phyloP scores from a whole-genome alignment of 2,329 filamentous ascomycete species.

The Pezizomycotina sp. region DNA sequence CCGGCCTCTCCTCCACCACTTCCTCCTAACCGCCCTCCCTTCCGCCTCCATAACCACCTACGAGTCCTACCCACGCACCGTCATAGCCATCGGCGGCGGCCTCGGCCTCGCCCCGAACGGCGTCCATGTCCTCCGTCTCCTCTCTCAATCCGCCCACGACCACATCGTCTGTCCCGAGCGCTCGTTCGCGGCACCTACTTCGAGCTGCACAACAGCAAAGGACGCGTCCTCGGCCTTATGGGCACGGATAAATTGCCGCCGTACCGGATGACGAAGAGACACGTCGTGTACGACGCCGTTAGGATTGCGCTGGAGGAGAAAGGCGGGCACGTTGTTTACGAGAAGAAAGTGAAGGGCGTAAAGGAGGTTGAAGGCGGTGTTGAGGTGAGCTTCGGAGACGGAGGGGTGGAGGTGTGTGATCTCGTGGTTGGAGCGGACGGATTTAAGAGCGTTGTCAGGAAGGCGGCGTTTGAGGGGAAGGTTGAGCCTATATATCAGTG shows the following conservation, averaged over 20 bases:
- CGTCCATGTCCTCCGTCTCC: slow-evolving; percentile 11
- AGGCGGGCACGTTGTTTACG: slow-evolving; percentile 13
- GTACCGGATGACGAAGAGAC: slow-evolving; percentile 15
- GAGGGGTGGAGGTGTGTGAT: slow-evolving; percentile 9
- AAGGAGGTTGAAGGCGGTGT: slow-evolving; percentile 7
- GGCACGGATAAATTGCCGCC: too few species aligned
- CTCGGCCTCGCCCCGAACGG: slow-evolving; percentile 17
- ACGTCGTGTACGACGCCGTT: slow-evolving; percentile 15
- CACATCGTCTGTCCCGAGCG: slow-evolving; percentile 10
- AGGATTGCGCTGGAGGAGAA: slow-evolving; percentile 10
- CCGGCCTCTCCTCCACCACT: slow-evolving; percentile 17
- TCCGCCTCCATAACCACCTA: slow-evolving; percentile 11
- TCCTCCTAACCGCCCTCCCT: slow-evolving; percentile 9
- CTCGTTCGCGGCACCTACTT: slow-evolving; percentile 14
- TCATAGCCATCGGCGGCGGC: slow-evolving; percentile 11
- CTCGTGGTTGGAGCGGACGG: slow-evolving; percentile 17
- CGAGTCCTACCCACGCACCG: slow-evolving; percentile 10
- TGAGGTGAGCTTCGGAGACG: slow-evolving; percentile 11
- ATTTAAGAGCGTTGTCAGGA: slow-evolving; percentile 14
- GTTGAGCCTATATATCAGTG: slow-evolving; percentile 10
- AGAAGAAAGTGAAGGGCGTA: slow-evolving; percentile 8
- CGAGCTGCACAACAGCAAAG: slow-evolving; percentile 12
- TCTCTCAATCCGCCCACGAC: slow-evolving; percentile 10
- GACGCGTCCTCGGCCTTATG: slow-evolving; percentile 15
- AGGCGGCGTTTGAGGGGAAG: slow-evolving; percentile 10